These are phyloP conservation scores for Pinus albicaulis DNA, from an alignment of 75 land plant species.

Conservation along the genomic window DNA sequence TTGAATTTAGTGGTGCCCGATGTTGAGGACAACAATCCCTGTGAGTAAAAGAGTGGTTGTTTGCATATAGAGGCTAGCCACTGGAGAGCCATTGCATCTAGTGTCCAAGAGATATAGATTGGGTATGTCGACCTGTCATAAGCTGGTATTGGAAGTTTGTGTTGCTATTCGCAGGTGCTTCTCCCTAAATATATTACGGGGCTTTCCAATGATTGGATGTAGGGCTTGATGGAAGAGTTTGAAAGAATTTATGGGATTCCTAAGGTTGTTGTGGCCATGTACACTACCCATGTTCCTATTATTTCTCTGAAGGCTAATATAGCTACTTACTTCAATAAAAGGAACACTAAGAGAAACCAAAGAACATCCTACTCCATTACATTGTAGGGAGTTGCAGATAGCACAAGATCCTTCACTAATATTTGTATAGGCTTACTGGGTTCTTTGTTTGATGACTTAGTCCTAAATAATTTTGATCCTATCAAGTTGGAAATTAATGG, in stretches of 20 bases:
- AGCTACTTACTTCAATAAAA: slow-evolving; percentile 85
- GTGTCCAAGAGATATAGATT: slow-evolving; percentile 89
- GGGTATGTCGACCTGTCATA: slow-evolving; percentile 97
- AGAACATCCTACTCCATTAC: slow-evolving; percentile 94
- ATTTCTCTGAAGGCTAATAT: slow-evolving; percentile 92
- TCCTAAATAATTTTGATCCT: slow-evolving; percentile 78
- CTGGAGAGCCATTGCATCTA: slow-evolving; percentile 90
- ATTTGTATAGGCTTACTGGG: slow-evolving; percentile 96
- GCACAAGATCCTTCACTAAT: slow-evolving; percentile 75
- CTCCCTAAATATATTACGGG: slow-evolving; percentile 85
- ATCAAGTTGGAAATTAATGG: slow-evolving; percentile 63
- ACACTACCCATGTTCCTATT: slow-evolving; percentile 92
- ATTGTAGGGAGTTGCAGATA: slow-evolving; percentile 86
- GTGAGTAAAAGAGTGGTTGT: slow-evolving; percentile 88
- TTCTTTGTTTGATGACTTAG: slow-evolving; percentile 83
- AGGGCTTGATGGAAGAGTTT: slow-evolving; percentile 48
- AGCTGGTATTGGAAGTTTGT: slow-evolving; percentile 89
- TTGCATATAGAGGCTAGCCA: slow-evolving; percentile 94
- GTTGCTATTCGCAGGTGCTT: slow-evolving; percentile 81
- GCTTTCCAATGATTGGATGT: slow-evolving; percentile 42
- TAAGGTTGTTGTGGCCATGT: slow-evolving; percentile 81
- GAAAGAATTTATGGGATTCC: slow-evolving; percentile 74
- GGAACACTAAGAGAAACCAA: slow-evolving; percentile 92
- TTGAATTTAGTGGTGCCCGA: slow-evolving; percentile 64
- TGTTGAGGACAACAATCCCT: slow-evolving; percentile 75